A percentile compares a stretch with the other conserved stretches of the same genome.
These are phyloP conservation scores for Galeopsis tetrahit DNA, from an alignment of 257 asterid genomes.

Conservation along the genomic window DNA sequence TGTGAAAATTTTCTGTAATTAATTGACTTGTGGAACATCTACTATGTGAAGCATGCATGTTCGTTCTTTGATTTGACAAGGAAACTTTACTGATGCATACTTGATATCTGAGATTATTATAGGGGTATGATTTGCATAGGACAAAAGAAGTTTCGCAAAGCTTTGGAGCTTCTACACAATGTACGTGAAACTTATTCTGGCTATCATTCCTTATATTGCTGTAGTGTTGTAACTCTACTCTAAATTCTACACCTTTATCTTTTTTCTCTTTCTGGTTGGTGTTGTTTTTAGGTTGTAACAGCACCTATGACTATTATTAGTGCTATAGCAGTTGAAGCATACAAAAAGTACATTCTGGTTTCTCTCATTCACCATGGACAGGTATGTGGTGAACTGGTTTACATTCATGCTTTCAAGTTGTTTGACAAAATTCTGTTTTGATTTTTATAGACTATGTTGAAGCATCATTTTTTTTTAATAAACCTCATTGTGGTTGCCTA, in stretches of 20 bases:
- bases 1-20: neutral
- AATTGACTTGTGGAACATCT: slow-evolving; percentile 1
- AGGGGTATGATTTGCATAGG: slow-evolving; percentile 99
- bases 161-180: slow-evolving; percentile 86
- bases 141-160: slow-evolving; percentile 79
- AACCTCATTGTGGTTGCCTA: neutral
- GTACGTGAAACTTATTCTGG: slow-evolving; percentile 46
- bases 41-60: slow-evolving; percentile 9
- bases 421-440: neutral
- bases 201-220: neutral
- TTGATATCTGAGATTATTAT: slow-evolving; percentile 33
- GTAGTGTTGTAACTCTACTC: neutral
- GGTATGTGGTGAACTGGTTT: slow-evolving; percentile 48
- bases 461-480: neutral
- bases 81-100: slow-evolving; percentile 27
- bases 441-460: neutral
- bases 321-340: slow-evolving; percentile 95
- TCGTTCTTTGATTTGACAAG: slow-evolving; percentile 19
- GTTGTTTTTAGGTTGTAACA: slow-evolving; percentile 77
- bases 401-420: slow-evolving; percentile 8
- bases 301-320: slow-evolving; percentile 86
- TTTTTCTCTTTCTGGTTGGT: slow-evolving; percentile 25
- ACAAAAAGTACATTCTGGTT: slow-evolving; percentile 85
- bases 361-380: slow-evolving; percentile 92
- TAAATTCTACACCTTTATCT: neutral